Evolutionary conservation across 192 early-diverging fungal genomes (phyloP).

Genomic region (Gryganskiella cystojenkinii): DNA sequence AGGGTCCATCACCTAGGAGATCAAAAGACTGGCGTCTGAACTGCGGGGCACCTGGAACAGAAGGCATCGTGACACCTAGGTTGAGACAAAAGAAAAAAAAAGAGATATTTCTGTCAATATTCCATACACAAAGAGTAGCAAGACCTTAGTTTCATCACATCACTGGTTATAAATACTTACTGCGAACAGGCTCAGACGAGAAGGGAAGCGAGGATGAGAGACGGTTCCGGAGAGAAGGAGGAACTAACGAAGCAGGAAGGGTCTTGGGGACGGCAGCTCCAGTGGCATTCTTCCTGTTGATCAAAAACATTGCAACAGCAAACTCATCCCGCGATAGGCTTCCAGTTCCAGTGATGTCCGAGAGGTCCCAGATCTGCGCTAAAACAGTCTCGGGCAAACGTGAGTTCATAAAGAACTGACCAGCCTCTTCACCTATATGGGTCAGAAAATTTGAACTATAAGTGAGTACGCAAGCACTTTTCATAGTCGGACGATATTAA

Average conservation of each 20-base stretch:
- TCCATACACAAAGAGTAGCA: too few relatives aligned
- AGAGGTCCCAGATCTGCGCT: conserved; percentile 86
- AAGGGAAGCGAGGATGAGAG: conserved; percentile 7
- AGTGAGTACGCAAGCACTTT: background rate
- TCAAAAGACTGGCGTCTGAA: conserved; percentile 44
- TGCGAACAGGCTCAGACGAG: conserved; percentile 18
- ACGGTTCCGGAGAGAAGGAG: conserved; percentile 60
- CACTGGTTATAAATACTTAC: too few relatives aligned
- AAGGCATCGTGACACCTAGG: conserved; percentile 25
- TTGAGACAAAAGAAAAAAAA: background rate
- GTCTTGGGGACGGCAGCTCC: conserved; percentile 59
- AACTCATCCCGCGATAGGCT: conserved; percentile 77
- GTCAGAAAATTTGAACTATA: background rate
- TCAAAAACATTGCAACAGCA: conserved; percentile 85
- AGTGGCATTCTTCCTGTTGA: conserved; percentile 68
- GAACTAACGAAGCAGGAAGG: conserved; percentile 66
- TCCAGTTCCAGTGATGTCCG: conserved; percentile 71
- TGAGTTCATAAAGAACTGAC: conserved; percentile 84
- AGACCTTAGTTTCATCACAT: too few relatives aligned
- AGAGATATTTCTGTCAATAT: too few relatives aligned
- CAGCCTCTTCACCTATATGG: conserved; percentile 72
- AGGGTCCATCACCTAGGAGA: conserved; percentile 43
- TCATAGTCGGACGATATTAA: background rate
- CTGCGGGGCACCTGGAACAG: conserved; percentile 6
- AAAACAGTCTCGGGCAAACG: conserved; percentile 72